Percentiles rank a stretch among this genome's conserved stretches.
Conservation (phyloP, 1,284 basidiomycete genomes). For the Singerocomus rubriflavus region DNA sequence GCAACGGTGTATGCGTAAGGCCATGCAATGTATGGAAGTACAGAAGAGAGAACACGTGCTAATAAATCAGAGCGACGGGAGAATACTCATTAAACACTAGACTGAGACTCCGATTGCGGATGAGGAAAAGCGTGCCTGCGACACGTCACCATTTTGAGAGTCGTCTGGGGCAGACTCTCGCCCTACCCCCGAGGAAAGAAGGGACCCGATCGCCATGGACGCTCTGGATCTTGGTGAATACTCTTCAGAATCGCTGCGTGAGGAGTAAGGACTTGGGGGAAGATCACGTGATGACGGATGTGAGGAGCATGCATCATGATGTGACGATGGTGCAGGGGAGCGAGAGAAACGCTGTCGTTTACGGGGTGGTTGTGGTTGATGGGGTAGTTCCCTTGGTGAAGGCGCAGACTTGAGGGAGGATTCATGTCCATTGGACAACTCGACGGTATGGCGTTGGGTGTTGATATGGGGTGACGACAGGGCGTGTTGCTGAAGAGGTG, state of each 20-base stretch:
- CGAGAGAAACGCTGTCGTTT: conserved; percentile 49
- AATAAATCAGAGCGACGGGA: conserved; percentile 18
- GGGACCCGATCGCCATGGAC: conserved; percentile 34
- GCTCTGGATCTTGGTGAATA: conserved; percentile 35
- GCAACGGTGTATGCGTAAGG: conserved; percentile 20
- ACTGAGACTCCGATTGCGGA: conserved; percentile 22
- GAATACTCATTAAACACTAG: conserved; percentile 11
- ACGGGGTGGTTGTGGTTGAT: conserved; percentile 26
- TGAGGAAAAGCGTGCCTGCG: conserved; percentile 23
- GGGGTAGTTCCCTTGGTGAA: conserved; percentile 23
- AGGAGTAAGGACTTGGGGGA: conserved; percentile 35
- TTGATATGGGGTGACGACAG: conserved; percentile 19
- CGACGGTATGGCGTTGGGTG: conserved; percentile 9
- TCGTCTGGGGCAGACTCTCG: conserved; percentile 29
- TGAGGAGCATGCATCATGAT: conserved; percentile 24
- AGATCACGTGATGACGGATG: conserved; percentile 33
- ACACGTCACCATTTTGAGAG: conserved; percentile 22
- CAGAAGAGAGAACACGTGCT: conserved; percentile 16
- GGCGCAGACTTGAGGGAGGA: conserved; percentile 9
- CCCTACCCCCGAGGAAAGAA: conserved; percentile 29
- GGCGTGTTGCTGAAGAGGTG: conserved; percentile 21
- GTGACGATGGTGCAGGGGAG: conserved; percentile 30
- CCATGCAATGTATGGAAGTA: conserved; percentile 28
- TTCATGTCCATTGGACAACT: conserved; percentile 17
- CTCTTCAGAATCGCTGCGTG: conserved; percentile 35